Conservation (phyloP, 495 filamentous ascomycete genomes). For the Thermochaetoides thermophila region DNA sequence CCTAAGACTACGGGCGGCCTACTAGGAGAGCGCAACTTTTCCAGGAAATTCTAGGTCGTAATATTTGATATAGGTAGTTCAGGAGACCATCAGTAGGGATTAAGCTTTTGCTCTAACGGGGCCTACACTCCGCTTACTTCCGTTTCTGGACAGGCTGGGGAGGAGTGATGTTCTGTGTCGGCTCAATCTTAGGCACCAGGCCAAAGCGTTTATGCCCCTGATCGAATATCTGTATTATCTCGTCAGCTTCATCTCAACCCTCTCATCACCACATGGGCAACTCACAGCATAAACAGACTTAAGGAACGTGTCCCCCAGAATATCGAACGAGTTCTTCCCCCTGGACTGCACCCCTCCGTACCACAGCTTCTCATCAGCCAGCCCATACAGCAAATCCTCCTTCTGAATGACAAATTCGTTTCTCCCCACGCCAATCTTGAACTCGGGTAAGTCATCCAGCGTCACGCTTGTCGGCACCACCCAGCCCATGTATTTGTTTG, state of each 20-base stretch:
- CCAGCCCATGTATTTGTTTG: conserved; percentile 50
- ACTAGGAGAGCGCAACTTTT: too few relatives aligned
- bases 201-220: conserved; percentile 58
- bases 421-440: conserved; percentile 55
- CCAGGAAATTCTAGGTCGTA: too few relatives aligned
- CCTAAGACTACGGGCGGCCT: too few relatives aligned
- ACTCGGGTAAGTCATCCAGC: conserved; percentile 44
- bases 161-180: conserved; percentile 42
- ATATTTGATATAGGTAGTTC: too few relatives aligned
- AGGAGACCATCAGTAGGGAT: too few relatives aligned
- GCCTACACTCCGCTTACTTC: too few relatives aligned
- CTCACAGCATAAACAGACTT: conserved; percentile 63
- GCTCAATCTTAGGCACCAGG: conserved; percentile 47
- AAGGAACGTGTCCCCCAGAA: conserved; percentile 60
- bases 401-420: conserved; percentile 55
- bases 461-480: conserved; percentile 44
- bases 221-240: conserved; percentile 48
- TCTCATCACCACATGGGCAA: conserved; percentile 6
- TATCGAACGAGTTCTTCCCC: conserved; percentile 51
- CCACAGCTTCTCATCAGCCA: conserved; percentile 38
- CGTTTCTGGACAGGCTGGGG: too few relatives aligned
- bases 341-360: conserved; percentile 69
- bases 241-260: background rate
- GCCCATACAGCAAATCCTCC: conserved; percentile 52
- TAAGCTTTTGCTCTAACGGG: too few relatives aligned